Percentiles rank a stretch among this genome's conserved stretches.
phyloP scores from a whole-genome alignment of 345 rosid genomes.

The Moringa oleifera region DNA sequence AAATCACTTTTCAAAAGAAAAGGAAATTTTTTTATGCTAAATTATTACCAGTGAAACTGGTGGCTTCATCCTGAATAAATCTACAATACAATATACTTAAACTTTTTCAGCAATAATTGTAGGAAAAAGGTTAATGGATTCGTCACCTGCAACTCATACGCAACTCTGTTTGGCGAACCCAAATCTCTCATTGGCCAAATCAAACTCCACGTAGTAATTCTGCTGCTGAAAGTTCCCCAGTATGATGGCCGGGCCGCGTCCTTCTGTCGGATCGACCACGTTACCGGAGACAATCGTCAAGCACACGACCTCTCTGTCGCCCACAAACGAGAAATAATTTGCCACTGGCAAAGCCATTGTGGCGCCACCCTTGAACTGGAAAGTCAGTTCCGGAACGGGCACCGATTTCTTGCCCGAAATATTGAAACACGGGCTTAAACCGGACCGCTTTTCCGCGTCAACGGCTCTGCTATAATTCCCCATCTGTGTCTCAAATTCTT shows the following conservation, averaged over 20 bases:
- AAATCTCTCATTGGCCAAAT: slow-evolving; percentile 59
- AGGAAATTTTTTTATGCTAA: no score
- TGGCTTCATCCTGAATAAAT: no score
- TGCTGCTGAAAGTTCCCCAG: slow-evolving; percentile 83
- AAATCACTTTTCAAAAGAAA: no score
- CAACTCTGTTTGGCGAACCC: slow-evolving; percentile 64
- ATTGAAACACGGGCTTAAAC: slow-evolving; percentile 68
- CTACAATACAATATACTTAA: no score
- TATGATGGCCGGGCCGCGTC: slow-evolving; percentile 69
- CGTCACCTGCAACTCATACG: neutral
- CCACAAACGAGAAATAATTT: slow-evolving; percentile 51
- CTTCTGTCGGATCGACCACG: slow-evolving; percentile 9
- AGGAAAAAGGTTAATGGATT: no score
- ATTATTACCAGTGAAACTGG: no score
- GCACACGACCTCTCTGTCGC: slow-evolving; percentile 31
- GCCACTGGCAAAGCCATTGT: slow-evolving; percentile 55
- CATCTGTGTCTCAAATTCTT: slow-evolving; percentile 62
- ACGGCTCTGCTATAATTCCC: slow-evolving; percentile 38
- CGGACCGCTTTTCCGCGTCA: slow-evolving; percentile 36
- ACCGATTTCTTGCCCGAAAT: slow-evolving; percentile 38
- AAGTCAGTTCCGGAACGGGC: slow-evolving; percentile 38
- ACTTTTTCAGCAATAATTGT: no score
- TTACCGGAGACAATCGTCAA: slow-evolving; percentile 41
- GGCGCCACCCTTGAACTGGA: slow-evolving; percentile 82
- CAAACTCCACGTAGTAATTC: slow-evolving; percentile 70